Percentiles rank a stretch among this genome's conserved stretches.
Evolutionary conservation across 1,284 basidiomycete species (phyloP).

Genomic region (Leccinum solheimii): DNA sequence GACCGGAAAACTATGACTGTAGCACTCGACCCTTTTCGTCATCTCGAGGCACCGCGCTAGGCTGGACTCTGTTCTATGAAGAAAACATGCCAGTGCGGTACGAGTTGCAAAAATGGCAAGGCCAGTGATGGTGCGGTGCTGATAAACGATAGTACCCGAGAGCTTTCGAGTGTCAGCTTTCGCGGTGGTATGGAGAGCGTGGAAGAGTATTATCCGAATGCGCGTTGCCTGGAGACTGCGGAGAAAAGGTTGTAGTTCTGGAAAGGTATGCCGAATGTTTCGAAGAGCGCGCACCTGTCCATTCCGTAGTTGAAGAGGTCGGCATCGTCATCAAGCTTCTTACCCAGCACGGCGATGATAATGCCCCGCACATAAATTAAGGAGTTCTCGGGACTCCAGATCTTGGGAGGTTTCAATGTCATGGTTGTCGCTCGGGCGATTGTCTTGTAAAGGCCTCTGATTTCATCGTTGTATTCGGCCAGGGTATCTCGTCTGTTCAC

Average conservation of each 20-base stretch:
- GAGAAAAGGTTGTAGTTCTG: not conserved
- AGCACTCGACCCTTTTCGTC: slow-evolving; percentile 7
- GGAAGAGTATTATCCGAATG: slow-evolving; percentile 42
- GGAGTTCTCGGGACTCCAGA: slow-evolving; percentile 18
- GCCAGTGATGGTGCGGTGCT: slow-evolving; percentile 34
- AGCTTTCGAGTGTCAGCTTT: slow-evolving; percentile 16
- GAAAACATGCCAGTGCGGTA: slow-evolving; percentile 12
- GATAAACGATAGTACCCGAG: slow-evolving; percentile 36
- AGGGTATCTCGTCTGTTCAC: slow-evolving; percentile 18
- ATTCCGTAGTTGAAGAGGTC: slow-evolving; percentile 16
- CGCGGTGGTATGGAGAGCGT: slow-evolving; percentile 29
- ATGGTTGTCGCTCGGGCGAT: slow-evolving; percentile 2
- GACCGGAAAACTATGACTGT: slow-evolving; percentile 15
- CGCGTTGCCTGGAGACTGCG: slow-evolving; percentile 44
- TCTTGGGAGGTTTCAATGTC: slow-evolving; percentile 13
- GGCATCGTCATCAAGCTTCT: slow-evolving; percentile 10
- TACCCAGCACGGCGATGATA: slow-evolving; percentile 13
- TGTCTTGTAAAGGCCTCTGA: slow-evolving; percentile 15
- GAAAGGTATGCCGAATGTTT: not conserved
- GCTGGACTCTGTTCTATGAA: slow-evolving; percentile 12
- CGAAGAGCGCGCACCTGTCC: slow-evolving; percentile 12
- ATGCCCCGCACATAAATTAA: slow-evolving; percentile 15
- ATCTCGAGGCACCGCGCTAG: slow-evolving; percentile 19
- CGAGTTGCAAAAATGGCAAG: slow-evolving; percentile 26
- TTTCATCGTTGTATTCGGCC: slow-evolving; percentile 14